Base-by-base conservation (phyloP, 768 basidiomycete genomes). In the Auriscalpium vulgare region DNA sequence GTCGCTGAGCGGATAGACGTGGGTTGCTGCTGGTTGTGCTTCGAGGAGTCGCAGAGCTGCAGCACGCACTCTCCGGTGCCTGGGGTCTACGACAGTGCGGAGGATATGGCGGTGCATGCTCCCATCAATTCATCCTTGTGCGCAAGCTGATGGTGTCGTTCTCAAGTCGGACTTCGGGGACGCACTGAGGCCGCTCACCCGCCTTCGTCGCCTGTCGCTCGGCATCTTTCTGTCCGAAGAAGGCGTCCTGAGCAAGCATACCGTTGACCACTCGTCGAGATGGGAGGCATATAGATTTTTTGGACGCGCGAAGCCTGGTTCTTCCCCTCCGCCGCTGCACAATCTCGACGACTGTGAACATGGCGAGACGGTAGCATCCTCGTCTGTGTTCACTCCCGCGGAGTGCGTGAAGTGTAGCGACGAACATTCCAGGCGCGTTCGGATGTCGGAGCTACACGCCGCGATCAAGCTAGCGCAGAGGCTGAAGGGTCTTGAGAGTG, bases 201-300 rank as follows among this genome's bases (percentile, higher is more conserved):
- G 71, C 10, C 72, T 87, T 10, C 66, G 70, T 14, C 67, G 77
- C 56, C 73, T 88, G 14, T 78, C 79, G 60, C 69, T 88, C 19
- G 86, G 86, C 0, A 70, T 87, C 48, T 83, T 81, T 63, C 77
- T 88, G 17, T 87, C 85, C 0, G 74, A 78, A 51, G 75, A 78
- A 29, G 69, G 69, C 43, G 66, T 84, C 55, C 65, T 85, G 17
- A 72, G 76, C 54, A 53, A 69, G 5, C 82, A 84, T 58, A 66
- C 78, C 51, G 65, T 63, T 17, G 62, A 66, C 44, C 82, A 83
- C 56, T 51, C 55, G 8, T 29, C 51, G 8, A 51, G 11, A 36
- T 38, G 49, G 37, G 40, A 55, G 37, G 17, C 40, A 5, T 56
- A 46, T 40, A 50, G 53, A 3, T 14, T 57, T 11, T 17, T 44